Evolutionary conservation across 208 protist species (phyloP).

Genomic region (Acanthamoeba lenticulata): DNA sequence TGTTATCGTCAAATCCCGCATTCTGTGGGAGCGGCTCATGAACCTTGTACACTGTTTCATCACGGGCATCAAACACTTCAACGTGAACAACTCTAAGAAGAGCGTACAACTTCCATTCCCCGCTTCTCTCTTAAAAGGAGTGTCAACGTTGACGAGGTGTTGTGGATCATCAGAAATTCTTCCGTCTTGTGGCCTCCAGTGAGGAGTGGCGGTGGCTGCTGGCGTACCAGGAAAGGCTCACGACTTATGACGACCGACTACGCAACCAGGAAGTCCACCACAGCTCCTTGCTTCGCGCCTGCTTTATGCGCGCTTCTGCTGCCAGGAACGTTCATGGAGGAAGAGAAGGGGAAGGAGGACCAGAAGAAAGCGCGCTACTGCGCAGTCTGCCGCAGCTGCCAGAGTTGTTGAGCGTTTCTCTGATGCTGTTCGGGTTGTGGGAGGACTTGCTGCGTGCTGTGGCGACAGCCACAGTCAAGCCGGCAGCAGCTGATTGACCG

Average conservation of each 20-base stretch:
- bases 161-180: background rate
- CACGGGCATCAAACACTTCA: background rate
- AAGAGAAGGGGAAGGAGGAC: too few species aligned
- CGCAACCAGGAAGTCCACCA: background rate
- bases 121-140: background rate
- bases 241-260: background rate
- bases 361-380: too few species aligned
- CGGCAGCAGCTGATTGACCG: too few species aligned
- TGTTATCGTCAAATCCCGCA: background rate
- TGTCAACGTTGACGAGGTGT: background rate
- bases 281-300: background rate
- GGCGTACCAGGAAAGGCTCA: background rate
- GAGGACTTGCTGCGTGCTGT: too few species aligned
- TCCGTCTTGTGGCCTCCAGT: background rate
- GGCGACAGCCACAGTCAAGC: too few species aligned
- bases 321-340: too few species aligned
- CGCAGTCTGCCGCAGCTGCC: too few species aligned
- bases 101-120: background rate
- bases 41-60: background rate
- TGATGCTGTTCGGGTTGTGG: too few species aligned
- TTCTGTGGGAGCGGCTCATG: background rate
- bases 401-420: too few species aligned
- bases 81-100: background rate
- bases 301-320: background rate
- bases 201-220: background rate